A percentile compares a stretch with the other conserved stretches of the same genome.
These are phyloP conservation scores for Teunomyces barrocoloradensis DNA, from an alignment of 805 yeast species.

Conservation along the genomic window DNA sequence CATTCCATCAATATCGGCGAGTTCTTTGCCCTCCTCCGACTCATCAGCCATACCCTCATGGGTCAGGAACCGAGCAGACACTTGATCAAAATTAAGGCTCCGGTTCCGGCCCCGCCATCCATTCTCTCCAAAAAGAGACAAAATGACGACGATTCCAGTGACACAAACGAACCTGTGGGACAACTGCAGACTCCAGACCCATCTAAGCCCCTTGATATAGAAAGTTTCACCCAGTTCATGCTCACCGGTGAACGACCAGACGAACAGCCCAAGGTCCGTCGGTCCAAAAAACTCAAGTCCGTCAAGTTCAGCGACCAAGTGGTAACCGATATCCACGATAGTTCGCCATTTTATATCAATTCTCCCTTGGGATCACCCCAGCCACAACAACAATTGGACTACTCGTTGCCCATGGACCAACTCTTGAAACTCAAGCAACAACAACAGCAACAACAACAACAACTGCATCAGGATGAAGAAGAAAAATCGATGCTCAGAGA, in stretches of 20 bases:
- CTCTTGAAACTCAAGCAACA: constrained; percentile 42
- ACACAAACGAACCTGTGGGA: constrained; percentile 9
- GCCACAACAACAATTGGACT: constrained; percentile 45
- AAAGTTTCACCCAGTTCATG: constrained; percentile 79
- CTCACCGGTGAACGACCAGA: constrained; percentile 76
- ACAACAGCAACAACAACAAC: constrained; percentile 3
- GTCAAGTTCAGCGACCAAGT: constrained; percentile 75
- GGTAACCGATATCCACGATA: constrained; percentile 42
- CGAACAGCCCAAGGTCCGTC: constrained; percentile 36
- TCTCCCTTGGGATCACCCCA: constrained; percentile 20
- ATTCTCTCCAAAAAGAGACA: constrained; percentile 63
- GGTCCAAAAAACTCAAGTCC: constrained; percentile 48
- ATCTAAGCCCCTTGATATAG: constrained; percentile 62
- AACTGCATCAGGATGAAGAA: constrained; percentile 42
- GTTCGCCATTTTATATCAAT: constrained; percentile 9
- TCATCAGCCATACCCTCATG: constrained; percentile 67
- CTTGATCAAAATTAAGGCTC: constrained; percentile 53
- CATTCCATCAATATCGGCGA: constrained; percentile 79
- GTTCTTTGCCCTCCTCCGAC: constrained; percentile 81
- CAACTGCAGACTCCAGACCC: neutral
- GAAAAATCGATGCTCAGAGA: constrained; percentile 71
- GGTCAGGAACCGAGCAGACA: constrained; percentile 54
- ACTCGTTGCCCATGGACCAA: constrained; percentile 76
- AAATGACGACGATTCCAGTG: constrained; percentile 39
- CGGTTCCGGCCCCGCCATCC: constrained; percentile 77